Evolutionary conservation across 495 filamentous ascomycete species (phyloP).

Genomic region (Niebla homalea): DNA sequence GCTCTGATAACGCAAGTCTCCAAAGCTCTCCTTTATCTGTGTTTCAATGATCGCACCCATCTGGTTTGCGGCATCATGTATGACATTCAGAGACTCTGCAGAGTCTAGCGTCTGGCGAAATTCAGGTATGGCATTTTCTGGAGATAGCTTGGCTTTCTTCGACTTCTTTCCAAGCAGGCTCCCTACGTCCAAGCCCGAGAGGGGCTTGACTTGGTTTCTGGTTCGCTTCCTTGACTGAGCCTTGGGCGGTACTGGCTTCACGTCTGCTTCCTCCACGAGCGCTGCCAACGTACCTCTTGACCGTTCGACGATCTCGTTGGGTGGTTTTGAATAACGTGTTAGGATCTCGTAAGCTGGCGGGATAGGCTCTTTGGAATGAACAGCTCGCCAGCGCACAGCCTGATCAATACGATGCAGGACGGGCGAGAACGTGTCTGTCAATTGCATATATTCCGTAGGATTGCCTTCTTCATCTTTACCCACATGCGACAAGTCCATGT

Average conservation of each 20-base stretch:
- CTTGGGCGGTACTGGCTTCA: constrained; percentile 89
- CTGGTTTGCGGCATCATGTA: constrained; percentile 59
- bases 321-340: constrained; percentile 60
- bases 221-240: constrained; percentile 57
- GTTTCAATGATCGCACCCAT: constrained; percentile 57
- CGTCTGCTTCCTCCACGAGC: constrained; percentile 55
- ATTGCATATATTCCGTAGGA: constrained; percentile 53
- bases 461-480: constrained; percentile 60
- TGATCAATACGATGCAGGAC: constrained; percentile 79
- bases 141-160: constrained; percentile 52
- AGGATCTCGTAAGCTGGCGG: constrained; percentile 54
- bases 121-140: constrained; percentile 74
- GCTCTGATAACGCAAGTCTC: constrained; percentile 57
- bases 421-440: constrained; percentile 86
- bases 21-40: constrained; percentile 58
- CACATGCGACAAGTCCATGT: constrained; percentile 70
- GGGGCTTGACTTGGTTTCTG: constrained; percentile 62
- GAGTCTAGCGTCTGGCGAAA: constrained; percentile 70
- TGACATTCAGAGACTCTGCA: constrained; percentile 44
- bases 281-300: constrained; percentile 41
- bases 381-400: constrained; percentile 68
- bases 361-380: constrained; percentile 55
- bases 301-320: constrained; percentile 47
- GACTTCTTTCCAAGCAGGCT: constrained; percentile 48
- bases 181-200: constrained; percentile 83